Base-by-base conservation (phyloP, 768 basidiomycete genomes). In the Lentinula detonsa region DNA sequence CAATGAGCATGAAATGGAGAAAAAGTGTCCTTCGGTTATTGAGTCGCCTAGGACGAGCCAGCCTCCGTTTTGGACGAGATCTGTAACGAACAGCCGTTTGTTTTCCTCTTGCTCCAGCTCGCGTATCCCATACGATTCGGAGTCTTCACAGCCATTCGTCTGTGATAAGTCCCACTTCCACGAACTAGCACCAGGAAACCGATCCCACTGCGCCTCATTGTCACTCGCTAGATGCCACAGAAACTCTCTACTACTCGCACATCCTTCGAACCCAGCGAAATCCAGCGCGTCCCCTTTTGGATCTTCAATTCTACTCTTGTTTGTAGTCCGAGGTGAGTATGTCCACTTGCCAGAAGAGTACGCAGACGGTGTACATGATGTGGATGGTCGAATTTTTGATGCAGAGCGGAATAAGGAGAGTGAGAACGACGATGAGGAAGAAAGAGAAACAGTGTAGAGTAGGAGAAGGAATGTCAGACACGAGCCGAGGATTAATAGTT, bases 41-140 rank as follows among this genome's bases (percentile, higher is more conserved):
- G 86, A 88, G 66, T 90, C 87, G 33, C 87, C 87, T 6, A 88
- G 68, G 6, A 89, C 65, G 15, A 88, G 73, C 87, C 87, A 89
- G 2, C 87, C 87, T 11, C 87, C 87, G n/a, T 82, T 74, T 66
- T 87, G 81, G 13, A 87, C 85, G 67, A 89, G 70, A 63, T 86
- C 79, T 60, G 71, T 75, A 46, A 89, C 74, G 51, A 89, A 71
- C 9, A 71, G 71, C 0, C 46, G 7, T n/a, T 56, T 39, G 10
- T 56, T 1, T 13, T 45, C 39, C 3, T 40, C 33, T 2, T 2
- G 3, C 4, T 54, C 35, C 37, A 54, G 21, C 1, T 21, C 35
- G 4, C 53, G 34, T 0, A 54, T n/a, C 10, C 34, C 39, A 23
- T 40, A 37, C 42, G 37, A 39, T 74, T 76, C 15, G 72, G 68